Evolutionary conservation across 2,329 filamentous ascomycete genomes (phyloP).

Genomic region (Chrysosporium queenslandicum): DNA sequence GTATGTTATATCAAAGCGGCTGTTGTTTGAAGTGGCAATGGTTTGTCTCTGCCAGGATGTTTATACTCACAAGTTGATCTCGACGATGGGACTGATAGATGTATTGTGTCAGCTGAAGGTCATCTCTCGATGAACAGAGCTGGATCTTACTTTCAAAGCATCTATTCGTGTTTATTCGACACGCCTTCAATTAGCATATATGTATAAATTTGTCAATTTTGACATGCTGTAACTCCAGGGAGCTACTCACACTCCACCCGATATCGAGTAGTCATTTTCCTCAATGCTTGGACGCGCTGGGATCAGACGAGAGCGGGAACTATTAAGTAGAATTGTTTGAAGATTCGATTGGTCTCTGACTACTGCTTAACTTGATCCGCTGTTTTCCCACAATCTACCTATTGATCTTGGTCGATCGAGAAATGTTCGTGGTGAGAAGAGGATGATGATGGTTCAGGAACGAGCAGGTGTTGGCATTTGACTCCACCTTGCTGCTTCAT

Average conservation of each 20-base stretch:
- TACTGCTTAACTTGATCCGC: too few species aligned
- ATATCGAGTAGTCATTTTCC: constrained; percentile 40
- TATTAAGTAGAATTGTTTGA: too few species aligned
- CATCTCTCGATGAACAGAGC: constrained; percentile 19
- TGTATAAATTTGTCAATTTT: background rate
- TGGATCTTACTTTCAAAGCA: constrained; percentile 47
- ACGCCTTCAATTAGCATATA: constrained; percentile 1
- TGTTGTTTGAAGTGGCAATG: background rate
- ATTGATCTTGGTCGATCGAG: too few species aligned
- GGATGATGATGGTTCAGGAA: background rate
- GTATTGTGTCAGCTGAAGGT: constrained; percentile 27
- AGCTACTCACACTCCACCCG: constrained; percentile 58
- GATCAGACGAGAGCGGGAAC: too few species aligned
- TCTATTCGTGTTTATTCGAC: constrained; percentile 35
- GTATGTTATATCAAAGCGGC: background rate
- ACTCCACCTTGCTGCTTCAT: background rate
- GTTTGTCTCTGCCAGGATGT: background rate
- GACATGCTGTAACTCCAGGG: too few species aligned
- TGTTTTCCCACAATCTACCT: too few species aligned
- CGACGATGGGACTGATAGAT: constrained; percentile 63
- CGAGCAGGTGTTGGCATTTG: background rate
- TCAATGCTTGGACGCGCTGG: background rate
- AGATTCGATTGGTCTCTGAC: too few species aligned
- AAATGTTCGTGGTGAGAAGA: background rate
- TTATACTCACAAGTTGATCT: constrained; percentile 63